Evolutionary conservation across 2,329 filamentous ascomycete species (phyloP), one percentile per base, ranked within the genome.

Genomic region (Fonsecaea erecta): DNA sequence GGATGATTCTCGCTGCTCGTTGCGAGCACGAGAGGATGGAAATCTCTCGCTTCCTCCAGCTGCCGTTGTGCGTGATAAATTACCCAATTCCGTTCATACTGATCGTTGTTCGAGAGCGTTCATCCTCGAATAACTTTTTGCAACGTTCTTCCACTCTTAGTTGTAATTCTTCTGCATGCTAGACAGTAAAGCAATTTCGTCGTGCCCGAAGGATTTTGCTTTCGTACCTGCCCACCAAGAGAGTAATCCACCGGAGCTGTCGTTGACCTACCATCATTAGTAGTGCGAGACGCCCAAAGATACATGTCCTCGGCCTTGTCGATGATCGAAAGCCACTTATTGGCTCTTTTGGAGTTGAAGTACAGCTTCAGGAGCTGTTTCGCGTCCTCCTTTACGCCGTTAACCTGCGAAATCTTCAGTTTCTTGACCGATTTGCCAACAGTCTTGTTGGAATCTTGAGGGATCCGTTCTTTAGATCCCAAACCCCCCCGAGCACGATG

Each of bases 141-240:
- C n/a, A n/a, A n/a, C n/a, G n/a, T n/a, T n/a, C n/a, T n/a, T n/a
- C n/a, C n/a, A n/a, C n/a, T n/a, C n/a, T n/a, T n/a, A n/a, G n/a
- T n/a, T n/a, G n/a, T n/a, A n/a, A n/a, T n/a, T n/a, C n/a, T n/a
- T n/a, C n/a, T n/a, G n/a, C n/a, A n/a, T n/a, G n/a, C n/a, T n/a
- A n/a, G n/a, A n/a, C n/a, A n/a, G n/a, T n/a, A n/a, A n/a, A n/a
- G n/a, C n/a, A n/a, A n/a, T n/a, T n/a, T n/a, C n/a, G n/a, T n/a
- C n/a, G n/a, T n/a, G n/a, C n/a, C n/a, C n/a, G n/a, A n/a, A n/a
- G 61, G 48, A 65, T 79, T 64, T 12, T 69, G 35, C 18, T 61
- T 52, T 46, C 68, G 71, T 24, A 79, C 77, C 43, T 76, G 72
- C 14, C 74, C 62, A 52, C n/a, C n/a, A 79, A 78, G 51, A 26